phyloP scores from a whole-genome alignment of 2,329 filamentous ascomycete genomes.

The Thielaviopsis ethacetica region DNA sequence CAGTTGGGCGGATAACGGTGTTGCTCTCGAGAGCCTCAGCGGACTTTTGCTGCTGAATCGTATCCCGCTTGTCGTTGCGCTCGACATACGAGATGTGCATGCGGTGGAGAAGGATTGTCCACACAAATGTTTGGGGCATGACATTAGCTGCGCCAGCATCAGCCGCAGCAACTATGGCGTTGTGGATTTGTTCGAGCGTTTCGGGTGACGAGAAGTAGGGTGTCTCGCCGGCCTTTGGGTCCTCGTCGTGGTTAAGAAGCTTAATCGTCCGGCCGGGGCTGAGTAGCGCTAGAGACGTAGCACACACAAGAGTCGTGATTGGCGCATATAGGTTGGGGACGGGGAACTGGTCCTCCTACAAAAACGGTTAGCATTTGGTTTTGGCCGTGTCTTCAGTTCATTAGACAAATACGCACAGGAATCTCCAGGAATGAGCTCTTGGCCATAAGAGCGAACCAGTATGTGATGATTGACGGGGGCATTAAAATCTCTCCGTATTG shows the following conservation, averaged over 20 bases:
- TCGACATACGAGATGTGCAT: conserved; percentile 48
- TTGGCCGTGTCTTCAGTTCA: background rate
- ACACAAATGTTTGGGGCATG: conserved; percentile 61
- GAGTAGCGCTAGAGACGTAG: conserved; percentile 56
- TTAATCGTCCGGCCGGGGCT: conserved; percentile 44
- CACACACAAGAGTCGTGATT: conserved; percentile 46
- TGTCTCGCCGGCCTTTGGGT: conserved; percentile 24
- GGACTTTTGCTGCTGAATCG: conserved; percentile 40
- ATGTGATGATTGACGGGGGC: conserved; percentile 4
- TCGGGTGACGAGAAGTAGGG: conserved; percentile 52
- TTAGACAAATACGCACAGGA: conserved; percentile 26
- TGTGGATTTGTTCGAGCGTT: conserved; percentile 57
- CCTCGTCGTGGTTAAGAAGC: conserved; percentile 36
- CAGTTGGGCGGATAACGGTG: conserved; percentile 22
- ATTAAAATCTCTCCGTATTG: conserved; percentile 6
- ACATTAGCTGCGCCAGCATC: conserved; percentile 42
- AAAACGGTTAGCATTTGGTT: background rate
- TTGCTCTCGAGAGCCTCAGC: conserved; percentile 37
- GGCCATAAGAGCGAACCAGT: conserved; percentile 28
- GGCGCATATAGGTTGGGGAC: conserved; percentile 11
- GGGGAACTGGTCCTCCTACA: conserved; percentile 7
- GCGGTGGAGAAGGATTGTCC: conserved; percentile 59
- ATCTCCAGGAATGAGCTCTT: conserved; percentile 56
- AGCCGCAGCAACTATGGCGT: conserved; percentile 47
- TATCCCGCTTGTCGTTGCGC: conserved; percentile 43